Conservation (phyloP, 176 grass and related monocot genomes). For the Chloris gayana region DNA sequence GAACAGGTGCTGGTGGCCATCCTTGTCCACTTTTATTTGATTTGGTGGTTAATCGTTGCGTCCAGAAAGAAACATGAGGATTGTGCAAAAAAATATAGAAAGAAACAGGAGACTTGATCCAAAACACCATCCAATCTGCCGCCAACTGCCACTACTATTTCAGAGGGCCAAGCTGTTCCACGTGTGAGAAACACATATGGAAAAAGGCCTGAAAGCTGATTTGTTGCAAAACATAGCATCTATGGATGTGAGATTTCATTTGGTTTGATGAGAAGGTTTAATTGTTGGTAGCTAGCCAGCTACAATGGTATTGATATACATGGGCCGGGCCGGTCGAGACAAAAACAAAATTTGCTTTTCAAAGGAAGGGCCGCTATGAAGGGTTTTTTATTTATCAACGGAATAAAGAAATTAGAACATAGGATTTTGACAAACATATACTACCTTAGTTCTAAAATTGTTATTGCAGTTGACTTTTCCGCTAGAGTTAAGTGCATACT, state of each 20-base stretch:
- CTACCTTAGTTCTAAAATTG: too few relatives aligned
- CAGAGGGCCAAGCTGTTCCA: background rate
- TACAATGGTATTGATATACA: background rate
- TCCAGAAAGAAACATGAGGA: conserved; percentile 24
- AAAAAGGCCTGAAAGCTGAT: too few relatives aligned
- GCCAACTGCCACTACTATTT: background rate
- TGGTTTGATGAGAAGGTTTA: background rate
- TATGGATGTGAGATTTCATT: background rate
- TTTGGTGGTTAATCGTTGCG: conserved; percentile 14
- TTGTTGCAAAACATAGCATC: background rate
- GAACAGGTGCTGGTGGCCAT: conserved; percentile 25
- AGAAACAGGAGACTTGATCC: conserved; percentile 15
- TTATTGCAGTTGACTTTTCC: too few relatives aligned
- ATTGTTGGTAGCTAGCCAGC: background rate
- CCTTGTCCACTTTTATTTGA: background rate
- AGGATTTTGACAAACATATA: too few relatives aligned
- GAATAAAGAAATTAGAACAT: background rate
- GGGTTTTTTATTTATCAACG: too few relatives aligned
- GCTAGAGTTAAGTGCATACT: too few relatives aligned
- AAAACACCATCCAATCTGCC: background rate
- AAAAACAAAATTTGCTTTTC: background rate
- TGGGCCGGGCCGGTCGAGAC: background rate
- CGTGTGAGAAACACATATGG: conserved; percentile 4
- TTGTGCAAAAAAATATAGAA: conserved; percentile 8
- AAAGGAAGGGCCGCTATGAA: too few relatives aligned